Evolutionary conservation across 2,329 filamentous ascomycete genomes (phyloP).

Genomic region (Paradendryphiella salina): DNA sequence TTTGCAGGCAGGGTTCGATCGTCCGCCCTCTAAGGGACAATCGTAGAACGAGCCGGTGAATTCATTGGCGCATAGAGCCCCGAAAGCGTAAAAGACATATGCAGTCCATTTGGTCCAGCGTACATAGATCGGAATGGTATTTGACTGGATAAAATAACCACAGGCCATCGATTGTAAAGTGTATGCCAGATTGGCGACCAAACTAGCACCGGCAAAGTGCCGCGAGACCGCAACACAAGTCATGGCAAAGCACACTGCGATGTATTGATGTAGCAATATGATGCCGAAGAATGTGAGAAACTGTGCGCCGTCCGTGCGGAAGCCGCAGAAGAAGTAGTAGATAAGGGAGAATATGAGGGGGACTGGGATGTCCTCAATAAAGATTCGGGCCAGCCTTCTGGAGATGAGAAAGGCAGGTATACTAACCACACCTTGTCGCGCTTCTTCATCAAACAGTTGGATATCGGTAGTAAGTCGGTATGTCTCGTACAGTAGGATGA

Average conservation of each 20-base stretch:
- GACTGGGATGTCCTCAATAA: constrained; percentile 73
- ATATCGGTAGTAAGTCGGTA: constrained; percentile 77
- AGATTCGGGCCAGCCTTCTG: constrained; percentile 67
- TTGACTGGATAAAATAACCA: constrained; percentile 74
- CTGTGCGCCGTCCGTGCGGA: constrained; percentile 63
- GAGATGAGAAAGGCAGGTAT: constrained; percentile 72
- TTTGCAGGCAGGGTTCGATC: constrained; percentile 65
- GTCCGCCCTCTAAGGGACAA: constrained; percentile 67
- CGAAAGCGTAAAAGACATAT: constrained; percentile 70
- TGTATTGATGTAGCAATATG: constrained; percentile 71
- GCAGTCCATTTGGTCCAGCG: constrained; percentile 73
- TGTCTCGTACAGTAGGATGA: constrained; percentile 75
- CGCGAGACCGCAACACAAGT: constrained; percentile 67
- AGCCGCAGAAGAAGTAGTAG: constrained; percentile 78
- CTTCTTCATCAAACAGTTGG: constrained; percentile 73
- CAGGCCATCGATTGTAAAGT: constrained; percentile 75
- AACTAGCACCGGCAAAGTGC: constrained; percentile 69
- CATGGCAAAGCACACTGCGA: constrained; percentile 71
- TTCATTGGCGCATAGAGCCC: constrained; percentile 72
- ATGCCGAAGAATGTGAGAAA: constrained; percentile 75
- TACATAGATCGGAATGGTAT: constrained; percentile 75
- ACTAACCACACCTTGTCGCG: constrained; percentile 71
- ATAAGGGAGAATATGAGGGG: constrained; percentile 71
- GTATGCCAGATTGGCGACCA: constrained; percentile 73
- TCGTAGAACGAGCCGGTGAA: constrained; percentile 73